Base-by-base conservation (phyloP, 2,329 filamentous ascomycete species). In the Trichoderma lentiforme region DNA sequence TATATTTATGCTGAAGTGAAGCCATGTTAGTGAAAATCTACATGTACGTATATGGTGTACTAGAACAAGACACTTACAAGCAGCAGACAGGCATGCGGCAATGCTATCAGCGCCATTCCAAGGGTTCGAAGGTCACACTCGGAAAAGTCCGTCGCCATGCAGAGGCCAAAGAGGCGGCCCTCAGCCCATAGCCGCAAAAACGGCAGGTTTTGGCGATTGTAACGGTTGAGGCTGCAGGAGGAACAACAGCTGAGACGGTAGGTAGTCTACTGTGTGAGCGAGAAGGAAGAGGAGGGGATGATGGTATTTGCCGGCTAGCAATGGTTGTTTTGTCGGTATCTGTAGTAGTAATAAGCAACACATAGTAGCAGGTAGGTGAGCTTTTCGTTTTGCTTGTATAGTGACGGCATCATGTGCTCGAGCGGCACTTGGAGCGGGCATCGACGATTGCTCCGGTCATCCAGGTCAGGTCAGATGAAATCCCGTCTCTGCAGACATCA, bases 21-120 rank as follows among this genome's bases (percentile, higher is more conserved):
- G 15, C 39, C 18, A 4, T n/a, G 39, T 43, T n/a, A 21, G n/a
- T 51, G n/a, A n/a, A n/a, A 11, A 51, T 12, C 15, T 3, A n/a
- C 43, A 1, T 51, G 4, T 1, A n/a, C 43, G 1, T 51, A 2
- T 1, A 21, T 12, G 0, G 4, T 1, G 11, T 1, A 24, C 21
- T 3, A 24, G 4, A 3, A 24, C 11, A 12, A 53, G 3, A 5
- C 47, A 53, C n/a, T 21, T 53, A 24, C n/a, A 24, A 24, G 47
- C 1, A 24, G 9, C 5, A 24, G 47, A 12, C 21, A 24, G 11
- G 47, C n/a, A 53, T 53, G 47, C 47, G 47, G 47, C 47, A 53
- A 53, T 53, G 47, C 47, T 24, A 14, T 24, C n/a, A 1, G 1
- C 47, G 47, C 30, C 57, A 34, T 60, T 53, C 11, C 62, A 53